These are phyloP conservation scores for Colletotrichum sp. DNA, from an alignment of 2,329 filamentous ascomycete species.

Conservation along the genomic window DNA sequence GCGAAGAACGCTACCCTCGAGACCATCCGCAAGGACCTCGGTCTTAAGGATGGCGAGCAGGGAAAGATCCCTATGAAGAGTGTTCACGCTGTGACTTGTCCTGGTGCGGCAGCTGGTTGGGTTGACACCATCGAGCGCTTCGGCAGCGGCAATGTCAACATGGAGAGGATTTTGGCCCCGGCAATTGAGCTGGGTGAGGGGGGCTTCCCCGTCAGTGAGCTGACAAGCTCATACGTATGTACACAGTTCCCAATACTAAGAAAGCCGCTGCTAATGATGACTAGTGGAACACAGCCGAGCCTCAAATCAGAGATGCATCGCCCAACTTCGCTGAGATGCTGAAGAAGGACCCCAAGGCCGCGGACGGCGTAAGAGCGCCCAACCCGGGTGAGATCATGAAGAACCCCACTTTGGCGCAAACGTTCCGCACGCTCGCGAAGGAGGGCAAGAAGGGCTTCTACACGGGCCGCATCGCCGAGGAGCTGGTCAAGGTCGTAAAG, in stretches of 20 bases:
- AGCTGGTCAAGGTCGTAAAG: conserved; percentile 77
- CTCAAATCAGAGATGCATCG: conserved; percentile 71
- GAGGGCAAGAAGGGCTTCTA: conserved; percentile 94
- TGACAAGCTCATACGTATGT: conserved; percentile 72
- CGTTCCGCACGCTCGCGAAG: conserved; percentile 78
- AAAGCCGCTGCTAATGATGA: background rate
- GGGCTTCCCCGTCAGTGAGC: conserved; percentile 87
- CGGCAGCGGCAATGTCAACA: conserved; percentile 80
- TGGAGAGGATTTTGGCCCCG: conserved; percentile 80
- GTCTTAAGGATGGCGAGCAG: conserved; percentile 60
- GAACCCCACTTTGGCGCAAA: conserved; percentile 80
- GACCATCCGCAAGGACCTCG: conserved; percentile 71
- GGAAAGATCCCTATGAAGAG: conserved; percentile 74
- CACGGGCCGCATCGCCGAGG: conserved; percentile 79
- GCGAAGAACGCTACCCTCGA: conserved; percentile 73
- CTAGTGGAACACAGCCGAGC: conserved; percentile 76
- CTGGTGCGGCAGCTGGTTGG: conserved; percentile 93
- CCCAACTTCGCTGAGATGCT: conserved; percentile 89
- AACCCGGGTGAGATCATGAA: conserved; percentile 85
- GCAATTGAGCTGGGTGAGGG: conserved; percentile 87
- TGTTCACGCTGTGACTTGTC: conserved; percentile 83
- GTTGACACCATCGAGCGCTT: conserved; percentile 87
- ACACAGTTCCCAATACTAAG: background rate
- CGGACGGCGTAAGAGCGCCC: conserved; percentile 76
- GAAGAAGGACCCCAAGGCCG: conserved; percentile 72